Base-by-base conservation (phyloP, 768 basidiomycete genomes). In the Filobasidium wieringae region DNA sequence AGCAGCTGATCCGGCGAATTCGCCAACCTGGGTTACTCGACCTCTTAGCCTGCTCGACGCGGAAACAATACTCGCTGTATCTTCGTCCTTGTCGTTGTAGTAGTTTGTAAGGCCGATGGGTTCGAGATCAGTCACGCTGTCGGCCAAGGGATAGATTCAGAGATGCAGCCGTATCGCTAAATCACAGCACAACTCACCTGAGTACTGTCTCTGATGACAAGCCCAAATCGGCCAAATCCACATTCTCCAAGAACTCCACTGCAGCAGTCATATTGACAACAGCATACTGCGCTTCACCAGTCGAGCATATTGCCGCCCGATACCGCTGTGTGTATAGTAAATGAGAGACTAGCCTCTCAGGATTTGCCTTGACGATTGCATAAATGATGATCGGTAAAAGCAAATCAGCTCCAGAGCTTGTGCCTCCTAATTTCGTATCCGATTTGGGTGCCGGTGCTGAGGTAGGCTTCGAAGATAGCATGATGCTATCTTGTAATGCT, bases 181-280 rank as follows among this genome's bases (percentile, higher is more conserved):
- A n/a, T n/a, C 15, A 39, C 14, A 26, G 32, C 14, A 7, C 30
- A 26, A 58, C 54, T 26, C 43, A 59, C 64, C 69, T 69, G 40
- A 75, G 62, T 27, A 76, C 68, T 49, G 70, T 73, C 43, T 70
- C 73, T 1, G 64, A 88, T 73, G 55, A 56, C 17, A 64, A 74
- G 0, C 80, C 84, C 19, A 87, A 75, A 0, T 79, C 81, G 7
- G 80, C 84, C 56, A 95, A 77, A 75, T 96, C 90, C 33, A 96
- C 89, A 68, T 91, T 88, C 75, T 93, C 90, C 52, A 96, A 77
- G 71, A 96, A 99, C 69, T 96, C 92, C 1, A 87, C 88, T 5
- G 93, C 91, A 11, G 93, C 93, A 78, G 92, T 83, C 36, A 95
- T 77, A 73, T 95, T 97, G 71, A 96, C 87, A 37, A 93, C 79